phyloP scores from a whole-genome alignment of 2,329 filamentous ascomycete genomes.

The Alternaria panax region DNA sequence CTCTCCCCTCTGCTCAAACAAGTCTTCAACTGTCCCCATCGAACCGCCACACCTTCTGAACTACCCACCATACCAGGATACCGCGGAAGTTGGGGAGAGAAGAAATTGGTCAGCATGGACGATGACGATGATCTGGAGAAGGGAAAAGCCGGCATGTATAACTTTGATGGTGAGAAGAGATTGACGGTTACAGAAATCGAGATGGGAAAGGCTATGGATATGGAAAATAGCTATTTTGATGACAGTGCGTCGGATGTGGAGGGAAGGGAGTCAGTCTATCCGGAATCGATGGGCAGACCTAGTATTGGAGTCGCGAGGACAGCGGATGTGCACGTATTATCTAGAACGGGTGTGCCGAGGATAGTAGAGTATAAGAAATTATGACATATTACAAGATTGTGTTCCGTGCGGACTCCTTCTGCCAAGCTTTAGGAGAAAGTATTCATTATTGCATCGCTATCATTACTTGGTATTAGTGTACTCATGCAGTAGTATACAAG shows the following conservation, averaged over 20 bases:
- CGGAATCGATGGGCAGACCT: neutral
- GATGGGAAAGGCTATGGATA: constrained; percentile 4
- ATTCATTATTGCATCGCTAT: neutral
- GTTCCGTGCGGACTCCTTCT: neutral
- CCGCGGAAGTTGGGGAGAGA: constrained; percentile 15
- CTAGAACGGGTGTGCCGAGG: neutral
- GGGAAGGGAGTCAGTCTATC: neutral
- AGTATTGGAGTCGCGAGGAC: constrained; percentile 11
- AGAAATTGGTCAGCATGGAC: constrained; percentile 6
- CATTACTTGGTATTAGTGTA: neutral
- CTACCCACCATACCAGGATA: constrained; percentile 26
- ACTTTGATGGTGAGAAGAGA: constrained; percentile 12
- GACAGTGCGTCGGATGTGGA: constrained; percentile 20
- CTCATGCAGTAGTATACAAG: neutral
- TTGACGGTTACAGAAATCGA: constrained; percentile 6
- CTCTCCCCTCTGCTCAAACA: constrained; percentile 34
- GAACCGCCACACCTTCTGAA: constrained; percentile 21
- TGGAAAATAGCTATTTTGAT: constrained; percentile 19
- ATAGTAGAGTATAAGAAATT: constrained; percentile 12
- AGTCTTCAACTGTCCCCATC: constrained; percentile 5
- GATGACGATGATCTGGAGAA: constrained; percentile 3
- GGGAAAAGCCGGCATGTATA: neutral
- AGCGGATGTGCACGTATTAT: constrained; percentile 1
- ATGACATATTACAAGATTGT: neutral
- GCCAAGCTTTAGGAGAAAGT: neutral